Evolutionary conservation across 805 yeast species (phyloP).

Genomic region (Komagataella populi): DNA sequence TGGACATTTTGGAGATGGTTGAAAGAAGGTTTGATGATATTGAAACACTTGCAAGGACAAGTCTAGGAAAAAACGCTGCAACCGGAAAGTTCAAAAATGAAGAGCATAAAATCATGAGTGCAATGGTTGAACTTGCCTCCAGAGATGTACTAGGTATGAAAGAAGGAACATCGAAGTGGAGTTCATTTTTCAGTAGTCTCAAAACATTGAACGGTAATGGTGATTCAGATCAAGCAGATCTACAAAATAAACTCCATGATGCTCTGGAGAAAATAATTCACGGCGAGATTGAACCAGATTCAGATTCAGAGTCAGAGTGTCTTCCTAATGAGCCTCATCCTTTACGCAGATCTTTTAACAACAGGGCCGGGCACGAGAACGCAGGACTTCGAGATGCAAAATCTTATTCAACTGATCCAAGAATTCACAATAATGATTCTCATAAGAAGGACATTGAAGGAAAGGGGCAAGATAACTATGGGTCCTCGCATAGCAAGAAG

Average conservation of each 20-base stretch:
- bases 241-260: not conserved
- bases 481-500: slow-evolving; percentile 26
- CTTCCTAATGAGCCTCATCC: slow-evolving; percentile 17
- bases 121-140: slow-evolving; percentile 65
- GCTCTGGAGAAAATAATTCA: not conserved
- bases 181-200: slow-evolving; percentile 7
- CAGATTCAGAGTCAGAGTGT: slow-evolving; percentile 11
- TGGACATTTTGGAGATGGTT: slow-evolving; percentile 69
- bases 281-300: slow-evolving; percentile 1
- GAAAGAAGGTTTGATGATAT: slow-evolving; percentile 53
- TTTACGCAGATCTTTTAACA: slow-evolving; percentile 50
- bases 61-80: slow-evolving; percentile 28
- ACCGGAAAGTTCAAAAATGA: slow-evolving; percentile 24
- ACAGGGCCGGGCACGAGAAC: slow-evolving; percentile 82
- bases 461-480: slow-evolving; percentile 54
- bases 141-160: slow-evolving; percentile 44
- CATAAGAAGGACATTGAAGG: slow-evolving; percentile 73
- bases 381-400: slow-evolving; percentile 76
- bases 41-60: slow-evolving; percentile 28
- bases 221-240: slow-evolving; percentile 8
- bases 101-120: slow-evolving; percentile 30
- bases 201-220: slow-evolving; percentile 16
- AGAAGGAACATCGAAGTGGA: slow-evolving; percentile 36
- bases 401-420: slow-evolving; percentile 65
- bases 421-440: slow-evolving; percentile 52